These are phyloP conservation scores for Rosa persica DNA, from an alignment of 306 rosid species.

Conservation along the genomic window DNA sequence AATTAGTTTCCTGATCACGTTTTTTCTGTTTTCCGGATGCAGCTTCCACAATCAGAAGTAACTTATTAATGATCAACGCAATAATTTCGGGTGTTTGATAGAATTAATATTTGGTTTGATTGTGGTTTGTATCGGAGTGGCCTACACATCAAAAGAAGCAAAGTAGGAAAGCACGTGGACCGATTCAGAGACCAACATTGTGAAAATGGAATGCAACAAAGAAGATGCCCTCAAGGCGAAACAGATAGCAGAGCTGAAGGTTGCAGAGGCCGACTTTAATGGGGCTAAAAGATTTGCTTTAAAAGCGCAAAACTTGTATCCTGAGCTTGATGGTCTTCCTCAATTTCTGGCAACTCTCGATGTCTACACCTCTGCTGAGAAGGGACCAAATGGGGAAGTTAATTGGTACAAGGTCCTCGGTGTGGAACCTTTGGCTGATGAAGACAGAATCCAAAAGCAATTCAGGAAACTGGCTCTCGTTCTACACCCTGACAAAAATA, in stretches of 20 bases:
- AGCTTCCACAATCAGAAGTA: constrained; percentile 29
- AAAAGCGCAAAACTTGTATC: constrained; percentile 61
- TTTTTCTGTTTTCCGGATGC: constrained; percentile 22
- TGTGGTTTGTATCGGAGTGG: constrained; percentile 21
- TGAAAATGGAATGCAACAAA: constrained; percentile 62
- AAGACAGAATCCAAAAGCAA: constrained; percentile 51
- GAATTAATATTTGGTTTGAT: constrained; percentile 12
- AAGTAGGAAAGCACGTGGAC: constrained; percentile 19
- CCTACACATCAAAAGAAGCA: constrained; percentile 24
- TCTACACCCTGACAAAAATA: constrained; percentile 81
- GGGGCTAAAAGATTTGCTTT: constrained; percentile 61
- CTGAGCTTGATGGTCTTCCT: constrained; percentile 57
- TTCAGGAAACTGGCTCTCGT: constrained; percentile 54
- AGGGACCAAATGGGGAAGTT: constrained; percentile 44
- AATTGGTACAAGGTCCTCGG: constrained; percentile 81
- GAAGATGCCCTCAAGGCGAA: constrained; percentile 56
- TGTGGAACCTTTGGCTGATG: constrained; percentile 56
- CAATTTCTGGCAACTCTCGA: constrained; percentile 59
- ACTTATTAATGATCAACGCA: constrained; percentile 23
- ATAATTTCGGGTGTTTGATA: constrained; percentile 21
- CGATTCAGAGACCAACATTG: constrained; percentile 22
- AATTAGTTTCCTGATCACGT: constrained; percentile 33
- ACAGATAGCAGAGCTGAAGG: constrained; percentile 66
- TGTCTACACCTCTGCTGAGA: constrained; percentile 61
- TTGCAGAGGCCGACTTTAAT: constrained; percentile 35